Percentiles rank a stretch among this genome's conserved stretches.
phyloP scores from a whole-genome alignment of 371 early-diverging fungal species.

The Thermomucor indicae-seudaticae region DNA sequence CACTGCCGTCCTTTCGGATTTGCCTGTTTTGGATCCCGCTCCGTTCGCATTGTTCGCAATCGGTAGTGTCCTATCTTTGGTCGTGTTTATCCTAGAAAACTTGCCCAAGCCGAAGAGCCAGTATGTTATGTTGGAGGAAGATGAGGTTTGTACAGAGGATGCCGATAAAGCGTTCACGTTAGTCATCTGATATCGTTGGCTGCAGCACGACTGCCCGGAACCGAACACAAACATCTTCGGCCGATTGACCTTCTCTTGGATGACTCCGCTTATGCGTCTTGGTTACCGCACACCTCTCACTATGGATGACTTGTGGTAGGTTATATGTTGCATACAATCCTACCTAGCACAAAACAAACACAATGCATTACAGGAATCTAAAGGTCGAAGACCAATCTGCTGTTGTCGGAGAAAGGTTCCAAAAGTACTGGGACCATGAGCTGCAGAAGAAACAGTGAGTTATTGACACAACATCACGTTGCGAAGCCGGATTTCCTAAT shows the following conservation, averaged over 20 bases:
- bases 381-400: slow-evolving; percentile 62
- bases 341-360: no score
- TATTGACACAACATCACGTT: background rate
- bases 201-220: slow-evolving; percentile 63
- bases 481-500: background rate
- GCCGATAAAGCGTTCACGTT: no score
- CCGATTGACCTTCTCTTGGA: slow-evolving; percentile 85
- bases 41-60: slow-evolving; percentile 38
- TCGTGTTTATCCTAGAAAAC: slow-evolving; percentile 61
- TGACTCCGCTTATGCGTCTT: slow-evolving; percentile 81
- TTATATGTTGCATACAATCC: slow-evolving; percentile 18
- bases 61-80: slow-evolving; percentile 35
- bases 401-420: slow-evolving; percentile 60
- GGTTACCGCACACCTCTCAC: slow-evolving; percentile 76
- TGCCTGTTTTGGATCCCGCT: slow-evolving; percentile 21
- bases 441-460: slow-evolving; percentile 52
- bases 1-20: slow-evolving; percentile 43
- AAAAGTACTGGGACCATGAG: slow-evolving; percentile 67
- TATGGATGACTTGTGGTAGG: slow-evolving; percentile 78
- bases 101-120: slow-evolving; percentile 53
- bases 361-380: slow-evolving; percentile 43
- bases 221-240: slow-evolving; percentile 84
- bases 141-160: slow-evolving; percentile 38
- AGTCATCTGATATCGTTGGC: background rate
- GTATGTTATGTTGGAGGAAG: slow-evolving; percentile 58